Conservation (phyloP, 345 rosid genomes). For the Anastatica hierochuntica region DNA sequence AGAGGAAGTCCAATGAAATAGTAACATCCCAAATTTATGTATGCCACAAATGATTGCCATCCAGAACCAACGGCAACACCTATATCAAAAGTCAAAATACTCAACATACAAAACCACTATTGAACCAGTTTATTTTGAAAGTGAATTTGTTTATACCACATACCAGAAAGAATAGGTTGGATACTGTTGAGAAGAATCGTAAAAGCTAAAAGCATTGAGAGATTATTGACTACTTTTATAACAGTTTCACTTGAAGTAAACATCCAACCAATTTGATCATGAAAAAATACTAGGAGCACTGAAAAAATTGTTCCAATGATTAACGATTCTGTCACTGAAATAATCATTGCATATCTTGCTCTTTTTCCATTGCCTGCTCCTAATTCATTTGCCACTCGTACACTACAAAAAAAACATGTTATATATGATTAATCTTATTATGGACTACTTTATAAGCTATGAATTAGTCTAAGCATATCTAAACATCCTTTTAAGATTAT, state of each 20-base stretch:
- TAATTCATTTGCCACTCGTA: constrained; percentile 49
- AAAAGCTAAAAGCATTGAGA: constrained; percentile 59
- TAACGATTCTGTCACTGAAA: constrained; percentile 48
- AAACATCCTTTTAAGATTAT: too few species aligned
- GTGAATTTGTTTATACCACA: too few species aligned
- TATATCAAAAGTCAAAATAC: constrained; percentile 7
- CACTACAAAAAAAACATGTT: constrained; percentile 31
- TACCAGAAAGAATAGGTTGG: constrained; percentile 84
- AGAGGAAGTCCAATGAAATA: constrained; percentile 57
- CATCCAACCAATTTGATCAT: constrained; percentile 37
- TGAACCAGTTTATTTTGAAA: not conserved
- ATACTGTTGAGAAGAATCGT: constrained; percentile 78
- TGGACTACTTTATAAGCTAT: too few species aligned
- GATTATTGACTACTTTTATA: constrained; percentile 42
- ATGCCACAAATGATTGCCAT: constrained; percentile 60
- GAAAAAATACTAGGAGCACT: constrained; percentile 35
- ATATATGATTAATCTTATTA: too few species aligned
- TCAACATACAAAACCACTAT: not conserved
- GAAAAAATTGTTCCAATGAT: constrained; percentile 50
- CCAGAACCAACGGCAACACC: constrained; percentile 86
- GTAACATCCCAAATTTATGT: constrained; percentile 57
- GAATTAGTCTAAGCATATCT: too few species aligned
- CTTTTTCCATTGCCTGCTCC: constrained; percentile 12
- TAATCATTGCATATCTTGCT: constrained; percentile 54
- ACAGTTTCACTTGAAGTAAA: constrained; percentile 56